These are phyloP conservation scores for Globisporangium camurandrum DNA, from an alignment of 352 stramenopile genomes.

Conservation along the genomic window DNA sequence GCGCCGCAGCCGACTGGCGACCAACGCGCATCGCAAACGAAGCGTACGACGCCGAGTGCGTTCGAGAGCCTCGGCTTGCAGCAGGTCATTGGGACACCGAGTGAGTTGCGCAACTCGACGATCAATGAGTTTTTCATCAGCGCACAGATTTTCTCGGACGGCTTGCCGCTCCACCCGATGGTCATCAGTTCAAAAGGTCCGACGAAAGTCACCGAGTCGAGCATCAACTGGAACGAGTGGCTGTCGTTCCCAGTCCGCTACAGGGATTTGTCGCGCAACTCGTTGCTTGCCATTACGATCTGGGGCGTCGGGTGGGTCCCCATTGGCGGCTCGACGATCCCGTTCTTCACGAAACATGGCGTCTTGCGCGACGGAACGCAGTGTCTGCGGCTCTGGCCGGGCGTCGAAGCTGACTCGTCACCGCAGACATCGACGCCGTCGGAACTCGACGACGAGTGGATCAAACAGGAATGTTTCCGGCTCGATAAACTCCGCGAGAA, in stretches of 20 bases:
- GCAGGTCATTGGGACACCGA: slow-evolving; percentile 49
- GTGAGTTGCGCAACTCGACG: slow-evolving; percentile 71
- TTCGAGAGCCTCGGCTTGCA: slow-evolving; percentile 35
- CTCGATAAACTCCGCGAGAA: slow-evolving; percentile 85
- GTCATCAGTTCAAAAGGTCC: slow-evolving; percentile 78
- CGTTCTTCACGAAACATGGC: slow-evolving; percentile 85
- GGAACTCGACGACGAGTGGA: slow-evolving; percentile 70
- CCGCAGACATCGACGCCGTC: slow-evolving; percentile 53
- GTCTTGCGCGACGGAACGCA: slow-evolving; percentile 80
- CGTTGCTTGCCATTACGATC: slow-evolving; percentile 75
- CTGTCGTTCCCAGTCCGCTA: slow-evolving; percentile 82
- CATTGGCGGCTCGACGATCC: slow-evolving; percentile 78
- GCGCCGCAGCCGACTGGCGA: background rate
- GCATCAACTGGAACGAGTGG: slow-evolving; percentile 87
- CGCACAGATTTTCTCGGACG: slow-evolving; percentile 84
- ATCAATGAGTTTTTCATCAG: slow-evolving; percentile 86
- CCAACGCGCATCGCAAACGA: background rate
- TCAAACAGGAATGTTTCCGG: slow-evolving; percentile 65
- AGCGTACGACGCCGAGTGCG: slow-evolving; percentile 14
- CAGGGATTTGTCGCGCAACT: slow-evolving; percentile 81
- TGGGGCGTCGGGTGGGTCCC: slow-evolving; percentile 78
- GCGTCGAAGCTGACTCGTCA: slow-evolving; percentile 59
- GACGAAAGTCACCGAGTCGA: slow-evolving; percentile 83
- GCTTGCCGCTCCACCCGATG: slow-evolving; percentile 75
- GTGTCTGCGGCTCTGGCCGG: slow-evolving; percentile 81